A percentile compares a stretch with the other conserved stretches of the same genome.
Evolutionary conservation across 108 stramenopile genomes (phyloP).

Genomic region (Craspedostauros australis): DNA sequence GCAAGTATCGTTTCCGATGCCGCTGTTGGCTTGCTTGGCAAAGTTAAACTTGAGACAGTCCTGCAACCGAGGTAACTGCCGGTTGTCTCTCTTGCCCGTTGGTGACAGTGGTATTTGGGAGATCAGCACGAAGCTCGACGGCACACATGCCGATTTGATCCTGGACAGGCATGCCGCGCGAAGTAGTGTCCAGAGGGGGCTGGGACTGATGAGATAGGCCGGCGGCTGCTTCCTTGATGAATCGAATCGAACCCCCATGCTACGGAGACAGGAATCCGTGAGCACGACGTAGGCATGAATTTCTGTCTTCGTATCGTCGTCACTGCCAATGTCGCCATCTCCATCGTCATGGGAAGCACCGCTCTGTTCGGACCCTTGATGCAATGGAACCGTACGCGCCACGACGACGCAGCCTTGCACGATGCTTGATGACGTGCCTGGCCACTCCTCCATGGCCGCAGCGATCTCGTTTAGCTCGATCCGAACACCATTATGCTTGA

Average conservation of each 20-base stretch:
- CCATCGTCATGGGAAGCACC: not conserved
- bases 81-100: constrained; percentile 68
- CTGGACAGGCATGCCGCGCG: constrained; percentile 34
- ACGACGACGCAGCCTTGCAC: no score
- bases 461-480: constrained; percentile 81
- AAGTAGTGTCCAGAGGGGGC: constrained; percentile 49
- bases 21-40: no score
- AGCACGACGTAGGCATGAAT: constrained; percentile 66
- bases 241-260: no score
- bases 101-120: constrained; percentile 62
- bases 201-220: constrained; percentile 42
- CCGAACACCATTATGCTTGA: constrained; percentile 79
- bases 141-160: constrained; percentile 55
- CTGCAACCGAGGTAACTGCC: constrained; percentile 33
- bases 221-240: constrained; percentile 46
- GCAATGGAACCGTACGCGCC: no score
- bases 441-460: constrained; percentile 47
- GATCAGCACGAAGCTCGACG: constrained; percentile 57
- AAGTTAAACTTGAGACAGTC: no score
- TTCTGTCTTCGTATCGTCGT: no score
- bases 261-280: constrained; percentile 12
- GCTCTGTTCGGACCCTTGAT: no score
- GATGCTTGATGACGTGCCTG: no score
- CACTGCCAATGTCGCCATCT: not conserved
- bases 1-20: no score